phyloP scores from a whole-genome alignment of 1,284 basidiomycete genomes.

The Rhodotorula sp. region DNA sequence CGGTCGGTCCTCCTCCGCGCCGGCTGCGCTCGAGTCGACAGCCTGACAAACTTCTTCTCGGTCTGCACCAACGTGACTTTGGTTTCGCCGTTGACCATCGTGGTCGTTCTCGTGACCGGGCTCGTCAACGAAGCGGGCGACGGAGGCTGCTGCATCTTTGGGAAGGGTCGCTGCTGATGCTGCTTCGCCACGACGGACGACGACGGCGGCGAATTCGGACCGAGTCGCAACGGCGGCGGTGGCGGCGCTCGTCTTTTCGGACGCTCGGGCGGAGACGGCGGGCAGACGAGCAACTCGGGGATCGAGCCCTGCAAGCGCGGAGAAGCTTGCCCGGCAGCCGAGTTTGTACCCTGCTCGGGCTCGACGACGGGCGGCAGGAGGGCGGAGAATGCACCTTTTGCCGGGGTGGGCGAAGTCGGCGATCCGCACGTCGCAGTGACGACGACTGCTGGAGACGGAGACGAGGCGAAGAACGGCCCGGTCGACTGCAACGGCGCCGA shows the following conservation, averaged over 20 bases:
- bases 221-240: neutral
- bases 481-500: constrained; percentile 21
- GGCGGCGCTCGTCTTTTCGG: neutral
- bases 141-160: neutral
- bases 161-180: neutral
- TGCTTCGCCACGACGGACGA: too few species aligned
- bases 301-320: constrained; percentile 7
- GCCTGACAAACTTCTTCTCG: constrained; percentile 29
- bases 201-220: neutral
- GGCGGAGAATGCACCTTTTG: neutral
- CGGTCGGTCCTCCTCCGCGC: neutral
- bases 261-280: constrained; percentile 18
- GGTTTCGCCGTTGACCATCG: constrained; percentile 17
- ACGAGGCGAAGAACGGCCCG: neutral
- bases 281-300: constrained; percentile 28
- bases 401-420: neutral
- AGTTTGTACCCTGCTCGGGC: too few species aligned
- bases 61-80: constrained; percentile 25
- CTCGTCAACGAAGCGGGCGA: neutral
- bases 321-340: neutral
- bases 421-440: neutral
- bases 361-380: neutral
- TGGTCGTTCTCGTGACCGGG: neutral
- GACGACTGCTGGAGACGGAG: neutral
- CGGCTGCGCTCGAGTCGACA: constrained; percentile 27